phyloP scores from a whole-genome alignment of 2,329 filamentous ascomycete species.

The Aspergillus viridinutans region DNA sequence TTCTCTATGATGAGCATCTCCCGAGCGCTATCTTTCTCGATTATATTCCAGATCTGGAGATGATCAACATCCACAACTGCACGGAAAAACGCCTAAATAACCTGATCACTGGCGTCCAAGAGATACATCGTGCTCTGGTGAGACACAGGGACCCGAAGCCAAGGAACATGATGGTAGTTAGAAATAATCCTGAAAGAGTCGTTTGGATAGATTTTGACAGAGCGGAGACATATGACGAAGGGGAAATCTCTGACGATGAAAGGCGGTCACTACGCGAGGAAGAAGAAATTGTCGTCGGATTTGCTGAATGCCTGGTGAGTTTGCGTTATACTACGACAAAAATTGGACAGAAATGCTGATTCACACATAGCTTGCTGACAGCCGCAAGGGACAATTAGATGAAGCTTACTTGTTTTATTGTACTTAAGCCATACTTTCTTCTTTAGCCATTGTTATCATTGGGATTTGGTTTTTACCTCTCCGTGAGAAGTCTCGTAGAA shows the following conservation, averaged over 20 bases:
- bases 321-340: too few species aligned
- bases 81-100: conserved; percentile 5
- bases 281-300: too few species aligned
- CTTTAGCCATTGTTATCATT: too few species aligned
- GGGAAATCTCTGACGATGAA: too few species aligned
- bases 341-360: background rate
- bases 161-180: conserved; percentile 15
- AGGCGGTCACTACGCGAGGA: too few species aligned
- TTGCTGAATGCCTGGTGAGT: too few species aligned
- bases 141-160: conserved; percentile 7
- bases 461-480: too few species aligned
- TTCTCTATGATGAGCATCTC: conserved; percentile 11
- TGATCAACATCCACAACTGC: conserved; percentile 5
- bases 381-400: background rate
- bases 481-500: too few species aligned
- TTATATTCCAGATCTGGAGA: conserved; percentile 12
- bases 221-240: background rate
- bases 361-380: background rate
- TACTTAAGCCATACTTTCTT: too few species aligned
- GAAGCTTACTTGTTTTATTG: conserved; percentile 2
- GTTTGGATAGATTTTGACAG: conserved; percentile 11
- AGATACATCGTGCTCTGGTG: conserved; percentile 13
- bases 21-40: conserved; percentile 16
- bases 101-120: conserved; percentile 7
- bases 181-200: conserved; percentile 9